Evolutionary conservation across 805 yeast genomes (phyloP).

Genomic region (Sugiyamaella americana): DNA sequence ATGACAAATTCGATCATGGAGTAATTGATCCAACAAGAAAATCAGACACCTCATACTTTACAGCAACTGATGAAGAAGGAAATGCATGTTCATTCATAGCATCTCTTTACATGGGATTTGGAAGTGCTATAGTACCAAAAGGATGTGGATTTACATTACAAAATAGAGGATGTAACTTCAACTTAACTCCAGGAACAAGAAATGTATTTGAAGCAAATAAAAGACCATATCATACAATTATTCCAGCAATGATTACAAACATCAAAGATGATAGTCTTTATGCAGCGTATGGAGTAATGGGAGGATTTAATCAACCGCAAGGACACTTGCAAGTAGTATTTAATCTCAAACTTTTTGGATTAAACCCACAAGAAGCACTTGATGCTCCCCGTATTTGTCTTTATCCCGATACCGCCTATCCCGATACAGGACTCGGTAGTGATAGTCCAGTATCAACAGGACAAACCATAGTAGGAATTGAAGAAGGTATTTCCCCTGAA

Average conservation of each 20-base stretch:
- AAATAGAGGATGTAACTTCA: slow-evolving; percentile 73
- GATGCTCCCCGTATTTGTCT: slow-evolving; percentile 72
- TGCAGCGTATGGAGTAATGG: slow-evolving; percentile 78
- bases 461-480: slow-evolving; percentile 54
- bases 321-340: slow-evolving; percentile 75
- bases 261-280: slow-evolving; percentile 36
- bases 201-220: slow-evolving; percentile 64
- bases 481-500: slow-evolving; percentile 51
- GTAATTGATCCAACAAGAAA: slow-evolving; percentile 45
- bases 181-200: slow-evolving; percentile 47
- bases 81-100: slow-evolving; percentile 78
- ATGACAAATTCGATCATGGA: slow-evolving; percentile 41
- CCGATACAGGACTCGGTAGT: slow-evolving; percentile 47
- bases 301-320: slow-evolving; percentile 83
- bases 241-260: slow-evolving; percentile 71
- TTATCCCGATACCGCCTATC: slow-evolving; percentile 46
- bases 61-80: slow-evolving; percentile 61
- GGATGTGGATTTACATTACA: slow-evolving; percentile 62
- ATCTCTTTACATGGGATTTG: slow-evolving; percentile 64
- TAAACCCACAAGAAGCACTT: slow-evolving; percentile 65
- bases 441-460: slow-evolving; percentile 60
- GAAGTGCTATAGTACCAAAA: slow-evolving; percentile 60
- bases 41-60: slow-evolving; percentile 68
- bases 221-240: slow-evolving; percentile 76
- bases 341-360: slow-evolving; percentile 55